phyloP scores from a whole-genome alignment of 768 basidiomycete species.

The Suillus alpinus region DNA sequence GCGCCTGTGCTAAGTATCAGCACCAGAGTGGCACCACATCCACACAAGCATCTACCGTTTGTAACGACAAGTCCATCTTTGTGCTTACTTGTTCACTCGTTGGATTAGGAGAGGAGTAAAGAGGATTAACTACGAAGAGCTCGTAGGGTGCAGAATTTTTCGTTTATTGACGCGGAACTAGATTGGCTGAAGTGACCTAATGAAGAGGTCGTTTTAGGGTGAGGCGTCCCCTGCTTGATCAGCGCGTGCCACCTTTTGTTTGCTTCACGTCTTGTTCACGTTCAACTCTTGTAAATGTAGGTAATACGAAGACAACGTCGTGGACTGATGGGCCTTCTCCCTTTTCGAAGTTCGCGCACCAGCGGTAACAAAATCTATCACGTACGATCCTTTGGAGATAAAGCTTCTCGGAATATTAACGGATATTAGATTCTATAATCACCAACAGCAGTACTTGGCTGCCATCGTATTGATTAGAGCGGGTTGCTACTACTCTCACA shows the following conservation, averaged over 20 bases:
- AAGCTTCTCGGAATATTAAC: not conserved
- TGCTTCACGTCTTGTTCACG: not conserved
- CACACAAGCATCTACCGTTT: slow-evolving; percentile 37
- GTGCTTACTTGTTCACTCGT: not conserved
- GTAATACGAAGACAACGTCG: not conserved
- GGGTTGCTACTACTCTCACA: not conserved
- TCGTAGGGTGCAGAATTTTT: slow-evolving; percentile 2
- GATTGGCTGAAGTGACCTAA: slow-evolving; percentile 13
- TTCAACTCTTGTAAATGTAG: not conserved
- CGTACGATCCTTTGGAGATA: no score
- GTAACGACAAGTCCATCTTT: slow-evolving; percentile 47
- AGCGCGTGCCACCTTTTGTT: not conserved
- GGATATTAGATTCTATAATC: not conserved
- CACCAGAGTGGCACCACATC: slow-evolving; percentile 2
- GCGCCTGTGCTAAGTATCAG: slow-evolving; percentile 50
- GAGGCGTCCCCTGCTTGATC: slow-evolving; percentile 5
- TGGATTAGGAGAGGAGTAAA: slow-evolving; percentile 1
- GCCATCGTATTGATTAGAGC: not conserved
- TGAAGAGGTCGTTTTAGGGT: slow-evolving; percentile 12
- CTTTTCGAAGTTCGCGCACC: not conserved
- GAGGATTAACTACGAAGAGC: not conserved
- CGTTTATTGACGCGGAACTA: slow-evolving; percentile 3
- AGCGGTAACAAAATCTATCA: not conserved
- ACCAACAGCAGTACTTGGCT: not conserved
- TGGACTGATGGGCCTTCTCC: not conserved